Evolutionary conservation across 768 basidiomycete species (phyloP).

Genomic region (Rhodotorula graminis): DNA sequence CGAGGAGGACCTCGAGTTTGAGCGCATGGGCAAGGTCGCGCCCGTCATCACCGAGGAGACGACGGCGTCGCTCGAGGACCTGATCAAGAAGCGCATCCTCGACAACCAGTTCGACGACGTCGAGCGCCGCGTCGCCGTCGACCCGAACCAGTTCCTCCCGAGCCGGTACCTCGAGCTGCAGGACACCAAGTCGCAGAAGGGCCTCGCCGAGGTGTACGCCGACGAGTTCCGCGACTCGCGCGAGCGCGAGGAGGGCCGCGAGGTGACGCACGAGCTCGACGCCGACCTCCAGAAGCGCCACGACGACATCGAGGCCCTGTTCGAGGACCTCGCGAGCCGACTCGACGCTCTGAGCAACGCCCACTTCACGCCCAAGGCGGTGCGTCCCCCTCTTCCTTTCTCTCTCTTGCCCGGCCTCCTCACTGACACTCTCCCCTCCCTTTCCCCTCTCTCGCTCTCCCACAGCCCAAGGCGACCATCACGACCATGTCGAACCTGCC

Average conservation of each 20-base stretch:
- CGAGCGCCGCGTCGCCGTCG: constrained; percentile 67
- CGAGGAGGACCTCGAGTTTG: constrained; percentile 92
- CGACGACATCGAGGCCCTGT: constrained; percentile 71
- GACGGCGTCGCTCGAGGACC: constrained; percentile 75
- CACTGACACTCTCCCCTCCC: too few relatives aligned
- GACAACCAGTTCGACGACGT: constrained; percentile 86
- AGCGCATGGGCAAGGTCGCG: constrained; percentile 75
- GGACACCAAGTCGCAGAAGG: constrained; percentile 79
- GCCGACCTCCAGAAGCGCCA: constrained; percentile 84
- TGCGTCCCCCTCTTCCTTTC: constrained; percentile 48
- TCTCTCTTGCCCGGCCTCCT: not conserved
- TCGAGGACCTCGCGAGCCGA: constrained; percentile 80
- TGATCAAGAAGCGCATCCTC: constrained; percentile 81
- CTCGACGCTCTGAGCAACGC: constrained; percentile 91
- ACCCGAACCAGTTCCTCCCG: constrained; percentile 84
- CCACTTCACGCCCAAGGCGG: constrained; percentile 90
- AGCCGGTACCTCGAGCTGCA: constrained; percentile 82
- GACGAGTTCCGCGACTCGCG: constrained; percentile 67
- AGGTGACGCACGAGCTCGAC: constrained; percentile 67
- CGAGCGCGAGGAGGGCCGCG: constrained; percentile 53
- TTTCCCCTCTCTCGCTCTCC: not conserved
- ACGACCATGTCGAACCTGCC: constrained; percentile 76
- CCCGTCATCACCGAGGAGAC: constrained; percentile 86
- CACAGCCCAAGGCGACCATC: constrained; percentile 81
- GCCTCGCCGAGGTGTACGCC: constrained; percentile 93